phyloP scores from a whole-genome alignment of 2,329 filamentous ascomycete genomes.

The Neonectria hederae region DNA sequence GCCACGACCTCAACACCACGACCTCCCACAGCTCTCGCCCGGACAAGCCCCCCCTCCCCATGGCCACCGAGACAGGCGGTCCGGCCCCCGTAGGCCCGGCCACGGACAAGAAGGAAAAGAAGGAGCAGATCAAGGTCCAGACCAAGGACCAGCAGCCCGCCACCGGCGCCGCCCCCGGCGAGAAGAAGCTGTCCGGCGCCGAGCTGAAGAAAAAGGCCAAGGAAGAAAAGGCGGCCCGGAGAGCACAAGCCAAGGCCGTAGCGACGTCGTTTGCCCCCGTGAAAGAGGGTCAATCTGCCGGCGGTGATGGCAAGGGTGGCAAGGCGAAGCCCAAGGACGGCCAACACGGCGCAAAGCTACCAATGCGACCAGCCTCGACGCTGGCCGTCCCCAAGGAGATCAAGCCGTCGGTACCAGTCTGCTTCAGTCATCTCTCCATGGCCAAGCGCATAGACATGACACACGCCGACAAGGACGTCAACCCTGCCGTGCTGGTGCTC shows the following conservation, averaged over 20 bases:
- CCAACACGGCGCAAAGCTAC: slow-evolving; percentile 47
- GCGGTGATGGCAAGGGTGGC: slow-evolving; percentile 55
- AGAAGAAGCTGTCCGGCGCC: slow-evolving; percentile 73
- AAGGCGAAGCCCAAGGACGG: slow-evolving; percentile 60
- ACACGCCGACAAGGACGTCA: slow-evolving; percentile 78
- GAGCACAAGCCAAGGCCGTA: slow-evolving; percentile 74
- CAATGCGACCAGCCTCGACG: slow-evolving; percentile 45
- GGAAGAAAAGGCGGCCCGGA: slow-evolving; percentile 88
- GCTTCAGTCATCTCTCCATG: slow-evolving; percentile 84
- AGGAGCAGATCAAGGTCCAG: slow-evolving; percentile 30
- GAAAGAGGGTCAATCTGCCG: slow-evolving; percentile 46
- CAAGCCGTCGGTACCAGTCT: slow-evolving; percentile 72
- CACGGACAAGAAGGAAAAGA: slow-evolving; percentile 39
- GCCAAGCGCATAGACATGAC: slow-evolving; percentile 64
- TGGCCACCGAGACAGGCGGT: slow-evolving; percentile 47
- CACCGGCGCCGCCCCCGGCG: slow-evolving; percentile 39
- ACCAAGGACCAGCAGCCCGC: slow-evolving; percentile 39
- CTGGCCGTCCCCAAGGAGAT: slow-evolving; percentile 58
- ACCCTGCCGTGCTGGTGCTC: slow-evolving; percentile 84
- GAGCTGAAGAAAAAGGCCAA: slow-evolving; percentile 90
- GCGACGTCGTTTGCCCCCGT: slow-evolving; percentile 56
- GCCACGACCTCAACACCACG: slow-evolving; percentile 31
- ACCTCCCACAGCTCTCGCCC: slow-evolving; percentile 19
- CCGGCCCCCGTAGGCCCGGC: slow-evolving; percentile 42
- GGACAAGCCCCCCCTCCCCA: slow-evolving; percentile 27